Evolutionary conservation across 768 basidiomycete genomes (phyloP).

Genomic region (Serpula lacrymans): DNA sequence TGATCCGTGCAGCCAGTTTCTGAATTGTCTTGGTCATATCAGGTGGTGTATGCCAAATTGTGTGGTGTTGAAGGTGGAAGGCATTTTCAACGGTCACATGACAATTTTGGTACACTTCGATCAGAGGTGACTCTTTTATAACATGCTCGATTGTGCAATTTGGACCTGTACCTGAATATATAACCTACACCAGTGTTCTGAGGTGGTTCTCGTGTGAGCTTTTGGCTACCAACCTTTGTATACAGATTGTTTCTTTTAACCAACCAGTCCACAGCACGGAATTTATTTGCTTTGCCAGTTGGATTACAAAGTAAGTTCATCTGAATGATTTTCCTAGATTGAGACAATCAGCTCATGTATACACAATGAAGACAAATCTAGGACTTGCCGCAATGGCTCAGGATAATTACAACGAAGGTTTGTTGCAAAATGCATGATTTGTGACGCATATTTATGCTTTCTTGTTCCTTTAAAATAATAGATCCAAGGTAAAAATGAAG

Average conservation of each 20-base stretch:
- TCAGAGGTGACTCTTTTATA: slow-evolving; percentile 14
- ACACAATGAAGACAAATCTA: too few relatives aligned
- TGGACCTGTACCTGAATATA: slow-evolving; percentile 2
- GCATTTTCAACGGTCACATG: slow-evolving; percentile 12
- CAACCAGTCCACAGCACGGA: slow-evolving; percentile 35
- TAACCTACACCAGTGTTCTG: too few relatives aligned
- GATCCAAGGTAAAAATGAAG: slow-evolving; percentile 12
- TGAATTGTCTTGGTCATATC: slow-evolving; percentile 25
- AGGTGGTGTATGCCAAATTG: slow-evolving; percentile 22
- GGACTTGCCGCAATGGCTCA: too few relatives aligned
- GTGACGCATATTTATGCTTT: slow-evolving; percentile 18
- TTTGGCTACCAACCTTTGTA: slow-evolving; percentile 30
- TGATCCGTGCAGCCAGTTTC: slow-evolving; percentile 2
- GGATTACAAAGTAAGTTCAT: slow-evolving; percentile 29
- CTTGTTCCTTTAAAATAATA: slow-evolving; percentile 11
- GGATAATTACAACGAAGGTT: slow-evolving; percentile 10
- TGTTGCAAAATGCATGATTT: slow-evolving; percentile 11
- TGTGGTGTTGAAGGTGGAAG: slow-evolving; percentile 23
- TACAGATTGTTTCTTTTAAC: slow-evolving; percentile 39
- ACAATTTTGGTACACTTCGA: slow-evolving; percentile 8
- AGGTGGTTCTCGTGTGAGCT: too few relatives aligned
- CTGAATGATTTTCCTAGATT: slow-evolving; percentile 14
- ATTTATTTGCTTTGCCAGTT: slow-evolving; percentile 26
- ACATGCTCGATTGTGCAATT: slow-evolving; percentile 10
- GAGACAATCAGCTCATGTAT: too few relatives aligned